Evolutionary conservation across 306 rosid genomes (phyloP).

Genomic region (Gastrolobium bilobum): DNA sequence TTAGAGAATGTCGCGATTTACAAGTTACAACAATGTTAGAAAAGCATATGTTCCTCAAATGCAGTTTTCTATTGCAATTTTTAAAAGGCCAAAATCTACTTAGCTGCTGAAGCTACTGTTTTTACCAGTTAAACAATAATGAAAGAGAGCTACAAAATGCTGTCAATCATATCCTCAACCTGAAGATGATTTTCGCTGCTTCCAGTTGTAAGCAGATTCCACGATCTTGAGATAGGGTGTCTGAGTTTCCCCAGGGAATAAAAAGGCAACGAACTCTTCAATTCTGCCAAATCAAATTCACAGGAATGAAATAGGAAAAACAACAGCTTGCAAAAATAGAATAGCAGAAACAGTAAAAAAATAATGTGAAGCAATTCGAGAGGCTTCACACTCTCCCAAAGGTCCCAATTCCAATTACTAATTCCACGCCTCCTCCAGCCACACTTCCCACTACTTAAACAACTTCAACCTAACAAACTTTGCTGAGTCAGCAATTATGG

Average conservation of each 20-base stretch:
- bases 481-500: too few relatives aligned
- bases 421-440: too few relatives aligned
- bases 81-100: constrained; percentile 13
- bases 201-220: constrained; percentile 98
- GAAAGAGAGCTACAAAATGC: too few relatives aligned
- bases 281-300: constrained; percentile 64
- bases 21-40: constrained; percentile 17
- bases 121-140: not conserved
- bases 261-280: constrained; percentile 82
- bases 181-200: constrained; percentile 74
- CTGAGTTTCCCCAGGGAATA: constrained; percentile 89
- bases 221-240: constrained; percentile 87
- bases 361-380: too few relatives aligned
- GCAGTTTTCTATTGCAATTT: constrained; percentile 28
- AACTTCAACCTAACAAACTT: too few relatives aligned
- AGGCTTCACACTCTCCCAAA: too few relatives aligned
- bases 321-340: not conserved
- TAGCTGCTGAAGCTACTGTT: constrained; percentile 8
- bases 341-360: not conserved
- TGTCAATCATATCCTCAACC: constrained; percentile 52
- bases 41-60: constrained; percentile 18
- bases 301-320: constrained; percentile 32
- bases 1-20: not conserved
- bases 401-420: too few relatives aligned
- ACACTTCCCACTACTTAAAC: too few relatives aligned